Evolutionary conservation across 1,284 basidiomycete species (phyloP), one percentile per base, ranked within the genome.

Genomic region (Puccinia coronata): DNA sequence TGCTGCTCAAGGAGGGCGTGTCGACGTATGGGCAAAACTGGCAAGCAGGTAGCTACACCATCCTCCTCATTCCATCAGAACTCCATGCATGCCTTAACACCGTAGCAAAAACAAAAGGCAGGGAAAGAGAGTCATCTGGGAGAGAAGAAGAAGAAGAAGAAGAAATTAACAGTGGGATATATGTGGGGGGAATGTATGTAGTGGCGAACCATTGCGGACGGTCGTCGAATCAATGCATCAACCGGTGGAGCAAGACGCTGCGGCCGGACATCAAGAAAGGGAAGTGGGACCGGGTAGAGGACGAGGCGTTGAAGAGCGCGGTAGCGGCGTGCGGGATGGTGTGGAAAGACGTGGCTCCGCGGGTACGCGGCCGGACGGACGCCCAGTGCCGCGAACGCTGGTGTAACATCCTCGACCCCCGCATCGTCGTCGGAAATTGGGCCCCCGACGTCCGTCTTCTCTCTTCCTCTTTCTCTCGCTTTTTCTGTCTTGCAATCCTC

Each of bases 1-100:
- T 82, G 5, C 65, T 70, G 34, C 63, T 85, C 18, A 49, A 73
- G n/a, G 75, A 82, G 36, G 83, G 74, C 0, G 73, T 85, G 6
- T 59, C 49, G 25, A 65, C 53, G 3, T 82, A 81, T 36, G 83
- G 84, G 8, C 82, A 84, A 81, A 83, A 84, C 63, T 84, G 84
- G 84, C 81, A 83, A 70, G 80, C 82, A 69, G 76, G 83, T 83
- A 47, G 51, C 67, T 31, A 70, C 36, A 36, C 67, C n/a, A 28
- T 51, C 39, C 39, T n/a, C 20, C n/a, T 28, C 31, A 16, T 23
- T 53, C n/a, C 51, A 53, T 8, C 43, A 47, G 43, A 8, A 47
- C 16, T 8, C 8, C 43, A 47, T n/a, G n/a, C n/a, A n/a, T n/a
- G n/a, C n/a, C n/a, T n/a, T n/a, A n/a, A n/a, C n/a, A 47, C 8